A percentile compares a stretch with the other conserved stretches of the same genome.
phyloP scores from a whole-genome alignment of 1,284 basidiomycete species.

The Ustilago xerochloae region DNA sequence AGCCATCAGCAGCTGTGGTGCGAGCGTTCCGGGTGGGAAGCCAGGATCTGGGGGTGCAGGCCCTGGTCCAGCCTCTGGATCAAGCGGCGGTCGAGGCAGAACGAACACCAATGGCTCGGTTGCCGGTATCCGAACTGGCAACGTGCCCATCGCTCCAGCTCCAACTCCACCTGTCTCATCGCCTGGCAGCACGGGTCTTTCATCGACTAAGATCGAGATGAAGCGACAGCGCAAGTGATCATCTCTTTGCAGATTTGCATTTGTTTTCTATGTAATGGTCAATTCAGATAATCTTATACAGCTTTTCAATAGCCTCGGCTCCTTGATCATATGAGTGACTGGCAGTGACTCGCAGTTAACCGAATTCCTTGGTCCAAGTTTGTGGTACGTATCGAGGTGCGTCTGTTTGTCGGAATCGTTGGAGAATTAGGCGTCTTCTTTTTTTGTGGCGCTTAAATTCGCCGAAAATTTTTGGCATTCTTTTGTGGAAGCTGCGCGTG shows the following conservation, averaged over 20 bases:
- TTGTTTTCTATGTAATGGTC: slow-evolving; percentile 2
- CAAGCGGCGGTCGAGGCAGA: not conserved
- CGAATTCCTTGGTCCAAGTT: no score
- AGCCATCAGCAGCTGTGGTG: slow-evolving; percentile 10
- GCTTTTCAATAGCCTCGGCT: no score
- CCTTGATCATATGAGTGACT: no score
- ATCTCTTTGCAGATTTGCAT: not conserved
- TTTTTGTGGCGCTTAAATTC: no score
- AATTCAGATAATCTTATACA: not conserved
- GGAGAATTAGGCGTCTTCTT: no score
- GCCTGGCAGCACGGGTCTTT: slow-evolving; percentile 32
- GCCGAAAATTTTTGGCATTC: no score
- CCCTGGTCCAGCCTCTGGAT: not conserved
- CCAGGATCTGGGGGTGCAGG: not conserved
- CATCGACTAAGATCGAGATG: slow-evolving; percentile 39
- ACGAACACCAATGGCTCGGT: slow-evolving; percentile 35
- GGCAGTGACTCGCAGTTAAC: no score
- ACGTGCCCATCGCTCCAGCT: slow-evolving; percentile 48
- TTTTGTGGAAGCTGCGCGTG: no score
- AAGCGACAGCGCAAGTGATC: slow-evolving; percentile 44
- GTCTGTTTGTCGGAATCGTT: no score
- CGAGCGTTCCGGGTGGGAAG: slow-evolving; percentile 5
- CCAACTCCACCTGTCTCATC: slow-evolving; percentile 44
- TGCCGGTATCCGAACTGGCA: slow-evolving; percentile 44
- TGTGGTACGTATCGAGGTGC: no score